Conservation (phyloP, 2,329 filamentous ascomycete species). For the Fonsecaea multimorphosa region DNA sequence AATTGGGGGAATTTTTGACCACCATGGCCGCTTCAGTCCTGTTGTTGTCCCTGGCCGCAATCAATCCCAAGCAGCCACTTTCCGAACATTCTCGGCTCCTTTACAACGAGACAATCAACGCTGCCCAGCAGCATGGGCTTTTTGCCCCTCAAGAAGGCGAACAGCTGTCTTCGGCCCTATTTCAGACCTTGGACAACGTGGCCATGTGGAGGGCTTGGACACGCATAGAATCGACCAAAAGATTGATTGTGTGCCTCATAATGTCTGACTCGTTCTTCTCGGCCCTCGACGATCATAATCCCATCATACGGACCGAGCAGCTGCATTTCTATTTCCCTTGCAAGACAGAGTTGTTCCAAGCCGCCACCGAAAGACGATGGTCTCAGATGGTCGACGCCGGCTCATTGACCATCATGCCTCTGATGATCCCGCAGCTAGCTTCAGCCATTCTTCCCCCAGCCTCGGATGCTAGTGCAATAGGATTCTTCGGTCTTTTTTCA, state of each 20-base stretch:
- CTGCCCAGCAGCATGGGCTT: slow-evolving; percentile 15
- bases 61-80: slow-evolving; percentile 13
- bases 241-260: slow-evolving; percentile 22
- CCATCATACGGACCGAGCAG: slow-evolving; percentile 15
- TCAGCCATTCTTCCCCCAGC: slow-evolving; percentile 9
- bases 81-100: slow-evolving; percentile 14
- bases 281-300: slow-evolving; percentile 4
- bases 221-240: slow-evolving; percentile 22
- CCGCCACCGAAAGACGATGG: slow-evolving; percentile 13
- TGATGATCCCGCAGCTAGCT: slow-evolving; percentile 10
- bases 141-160: slow-evolving; percentile 13
- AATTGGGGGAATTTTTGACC: slow-evolving; percentile 4
- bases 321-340: slow-evolving; percentile 22
- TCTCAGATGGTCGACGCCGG: slow-evolving; percentile 12
- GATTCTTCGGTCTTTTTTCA: slow-evolving; percentile 19
- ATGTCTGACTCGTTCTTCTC: slow-evolving; percentile 22
- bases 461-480: slow-evolving; percentile 10
- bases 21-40: slow-evolving; percentile 9
- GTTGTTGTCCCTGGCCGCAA: slow-evolving; percentile 1
- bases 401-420: slow-evolving; percentile 14
- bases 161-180: slow-evolving; percentile 5
- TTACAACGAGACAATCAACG: slow-evolving; percentile 6
- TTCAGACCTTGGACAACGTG: neutral
- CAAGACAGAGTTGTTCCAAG: slow-evolving; percentile 19
- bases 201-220: slow-evolving; percentile 24